Evolutionary conservation across 164 flowering plant species (phyloP), one percentile per base, ranked within the genome.

Genomic region (Vitis labrusca): DNA sequence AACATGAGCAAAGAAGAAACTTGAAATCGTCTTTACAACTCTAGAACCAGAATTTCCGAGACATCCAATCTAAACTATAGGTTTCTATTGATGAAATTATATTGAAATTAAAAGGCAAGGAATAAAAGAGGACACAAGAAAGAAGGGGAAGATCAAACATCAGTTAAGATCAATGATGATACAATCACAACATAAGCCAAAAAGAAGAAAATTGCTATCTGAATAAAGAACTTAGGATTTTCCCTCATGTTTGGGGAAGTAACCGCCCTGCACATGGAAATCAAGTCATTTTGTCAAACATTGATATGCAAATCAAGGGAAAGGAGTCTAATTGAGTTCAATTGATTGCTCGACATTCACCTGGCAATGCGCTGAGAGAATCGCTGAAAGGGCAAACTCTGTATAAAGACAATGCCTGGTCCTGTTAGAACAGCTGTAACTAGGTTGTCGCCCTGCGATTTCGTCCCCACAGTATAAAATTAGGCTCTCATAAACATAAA

Each of bases 221-320:
- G 97, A 61, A 95, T 74, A 76, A 90, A 88, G 78, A 95, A 87
- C 84, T 85, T 93, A 2, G 99, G 99, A 71, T 95, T 93, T 76
- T 95, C 99, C 74, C 98, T 88, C 93, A 95, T 79, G 84, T 87
- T 89, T 57, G 97, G 97, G 49, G 99, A 81, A 64, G 99, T 85
- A n/a, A 93, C 97, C 11, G 99, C 92, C 85, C 98, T 93, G 93
- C 76, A 80, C 59, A 74, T 48, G 9, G 17, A 54, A 77, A 72
- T 5, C 17, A 11, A 23, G 11, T 44, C 52, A 62, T 6, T 50
- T 50, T 9, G 51, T 63, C 52, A 52, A 69, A 48, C 29, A 63
- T 19, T 48, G 17, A 15, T 10, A 17, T 15, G 27, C 61, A 52
- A 13, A 58, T 14, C 17, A 15, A 23, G 51, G 9, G 54, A 8